A percentile compares a stretch with the other conserved stretches of the same genome.
Evolutionary conservation across 2,329 filamentous ascomycete species (phyloP).

Genomic region (Xylaria sp.): DNA sequence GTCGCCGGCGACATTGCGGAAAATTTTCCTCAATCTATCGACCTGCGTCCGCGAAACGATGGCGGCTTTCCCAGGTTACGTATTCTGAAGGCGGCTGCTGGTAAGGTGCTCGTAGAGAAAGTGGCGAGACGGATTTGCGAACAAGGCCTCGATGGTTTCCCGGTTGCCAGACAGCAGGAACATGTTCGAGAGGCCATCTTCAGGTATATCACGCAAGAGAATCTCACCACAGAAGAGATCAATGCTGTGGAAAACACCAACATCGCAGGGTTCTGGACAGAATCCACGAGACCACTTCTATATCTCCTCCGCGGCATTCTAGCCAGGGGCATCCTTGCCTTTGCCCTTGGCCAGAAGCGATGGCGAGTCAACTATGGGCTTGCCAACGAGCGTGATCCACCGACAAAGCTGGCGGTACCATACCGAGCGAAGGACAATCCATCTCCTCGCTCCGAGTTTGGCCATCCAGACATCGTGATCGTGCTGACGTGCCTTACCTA

Average conservation of each 20-base stretch:
- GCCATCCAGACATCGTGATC: slow-evolving; percentile 55
- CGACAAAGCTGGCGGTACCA: slow-evolving; percentile 50
- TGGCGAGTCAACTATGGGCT: slow-evolving; percentile 63
- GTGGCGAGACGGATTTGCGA: slow-evolving; percentile 40
- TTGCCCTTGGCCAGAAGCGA: slow-evolving; percentile 51
- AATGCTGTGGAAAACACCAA: slow-evolving; percentile 32
- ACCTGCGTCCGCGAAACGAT: slow-evolving; percentile 32
- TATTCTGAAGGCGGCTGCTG: slow-evolving; percentile 37
- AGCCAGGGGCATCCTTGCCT: slow-evolving; percentile 48
- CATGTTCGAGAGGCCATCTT: slow-evolving; percentile 31
- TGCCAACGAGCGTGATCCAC: slow-evolving; percentile 37
- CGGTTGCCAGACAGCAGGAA: slow-evolving; percentile 35
- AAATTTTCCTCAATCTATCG: slow-evolving; percentile 37
- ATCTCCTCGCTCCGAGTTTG: slow-evolving; percentile 52
- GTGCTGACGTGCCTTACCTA: slow-evolving; percentile 50
- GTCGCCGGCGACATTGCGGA: slow-evolving; percentile 31
- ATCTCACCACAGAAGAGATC: slow-evolving; percentile 31
- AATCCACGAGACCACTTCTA: slow-evolving; percentile 32
- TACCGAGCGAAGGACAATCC: slow-evolving; percentile 56
- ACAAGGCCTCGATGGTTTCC: slow-evolving; percentile 38
- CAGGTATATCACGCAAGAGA: slow-evolving; percentile 41
- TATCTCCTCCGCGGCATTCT: slow-evolving; percentile 53
- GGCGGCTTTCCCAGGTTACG: slow-evolving; percentile 46
- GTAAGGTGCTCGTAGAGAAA: slow-evolving; percentile 25
- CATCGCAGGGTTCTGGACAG: slow-evolving; percentile 34